Evolutionary conservation across 2,329 filamentous ascomycete genomes (phyloP).

Genomic region (Colletotrichum tropicale): DNA sequence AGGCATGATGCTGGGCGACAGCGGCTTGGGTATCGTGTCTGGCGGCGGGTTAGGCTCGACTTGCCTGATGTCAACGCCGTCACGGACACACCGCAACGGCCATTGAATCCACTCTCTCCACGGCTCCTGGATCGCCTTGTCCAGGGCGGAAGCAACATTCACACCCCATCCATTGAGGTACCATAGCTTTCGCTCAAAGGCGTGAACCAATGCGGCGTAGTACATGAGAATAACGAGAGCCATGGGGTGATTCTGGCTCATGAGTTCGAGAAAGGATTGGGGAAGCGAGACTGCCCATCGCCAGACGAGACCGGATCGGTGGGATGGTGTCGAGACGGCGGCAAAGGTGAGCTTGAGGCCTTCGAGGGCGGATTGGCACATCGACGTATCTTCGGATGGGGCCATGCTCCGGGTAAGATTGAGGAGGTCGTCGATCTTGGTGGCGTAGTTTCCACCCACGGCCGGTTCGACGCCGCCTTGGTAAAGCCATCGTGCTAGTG

Average conservation of each 20-base stretch:
- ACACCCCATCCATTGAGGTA: constrained; percentile 10
- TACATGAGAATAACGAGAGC: constrained; percentile 24
- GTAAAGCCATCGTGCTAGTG: constrained; percentile 14
- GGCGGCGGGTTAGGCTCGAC: neutral
- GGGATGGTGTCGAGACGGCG: neutral
- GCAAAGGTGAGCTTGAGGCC: constrained; percentile 12
- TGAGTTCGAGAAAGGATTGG: constrained; percentile 19
- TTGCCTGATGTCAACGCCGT: constrained; percentile 3
- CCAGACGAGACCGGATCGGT: constrained; percentile 18
- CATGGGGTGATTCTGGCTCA: constrained; percentile 17
- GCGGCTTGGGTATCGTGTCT: neutral
- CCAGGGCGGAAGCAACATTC: neutral
- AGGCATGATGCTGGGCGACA: neutral
- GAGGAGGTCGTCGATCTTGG: constrained; percentile 13
- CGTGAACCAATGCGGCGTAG: constrained; percentile 20
- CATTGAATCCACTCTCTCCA: constrained; percentile 17
- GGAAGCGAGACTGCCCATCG: constrained; percentile 23
- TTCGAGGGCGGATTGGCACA: constrained; percentile 14
- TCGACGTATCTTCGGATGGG: constrained; percentile 9
- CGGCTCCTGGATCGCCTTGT: constrained; percentile 15
- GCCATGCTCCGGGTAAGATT: constrained; percentile 17
- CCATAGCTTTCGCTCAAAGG: constrained; percentile 17
- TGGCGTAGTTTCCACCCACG: neutral
- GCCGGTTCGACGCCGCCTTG: constrained; percentile 9
- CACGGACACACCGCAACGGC: constrained; percentile 12